These are phyloP conservation scores for Fusarium fujikuroi DNA, from an alignment of 2,329 filamentous ascomycete species.

Conservation along the genomic window DNA sequence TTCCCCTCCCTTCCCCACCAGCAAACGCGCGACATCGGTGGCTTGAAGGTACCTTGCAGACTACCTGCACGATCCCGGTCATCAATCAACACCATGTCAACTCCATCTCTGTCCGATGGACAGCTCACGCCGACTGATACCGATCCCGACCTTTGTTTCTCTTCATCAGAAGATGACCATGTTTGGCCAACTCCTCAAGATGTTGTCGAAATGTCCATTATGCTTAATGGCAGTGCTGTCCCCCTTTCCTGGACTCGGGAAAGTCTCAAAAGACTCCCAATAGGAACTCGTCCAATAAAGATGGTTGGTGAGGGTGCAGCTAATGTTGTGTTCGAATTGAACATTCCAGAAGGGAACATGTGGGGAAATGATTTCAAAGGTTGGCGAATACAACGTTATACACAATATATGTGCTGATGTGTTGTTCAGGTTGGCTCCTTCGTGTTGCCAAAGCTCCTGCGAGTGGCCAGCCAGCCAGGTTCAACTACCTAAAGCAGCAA, in stretches of 20 bases:
- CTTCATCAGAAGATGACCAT: conserved; percentile 38
- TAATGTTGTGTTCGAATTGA: conserved; percentile 77
- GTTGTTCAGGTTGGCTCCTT: conserved; percentile 49
- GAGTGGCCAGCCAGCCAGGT: conserved; percentile 46
- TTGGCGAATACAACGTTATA: conserved; percentile 40
- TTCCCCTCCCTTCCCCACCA: conserved; percentile 14
- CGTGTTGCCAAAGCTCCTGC: conserved; percentile 53
- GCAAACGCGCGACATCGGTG: conserved; percentile 41
- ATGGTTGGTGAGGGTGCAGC: conserved; percentile 77
- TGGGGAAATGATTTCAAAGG: conserved; percentile 49
- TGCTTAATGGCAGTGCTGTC: conserved; percentile 41
- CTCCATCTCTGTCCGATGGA: conserved; percentile 44
- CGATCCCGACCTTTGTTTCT: conserved; percentile 41
- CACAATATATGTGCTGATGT: conserved; percentile 24
- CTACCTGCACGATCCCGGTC: conserved; percentile 41
- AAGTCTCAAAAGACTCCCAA: conserved; percentile 49
- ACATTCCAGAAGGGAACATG: conserved; percentile 50
- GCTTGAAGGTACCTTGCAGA: conserved; percentile 44
- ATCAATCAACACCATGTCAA: conserved; percentile 43
- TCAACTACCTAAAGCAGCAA: conserved; percentile 53
- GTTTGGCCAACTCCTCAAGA: conserved; percentile 44
- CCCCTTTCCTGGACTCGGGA: conserved; percentile 42
- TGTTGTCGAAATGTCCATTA: conserved; percentile 44
- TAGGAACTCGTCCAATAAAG: conserved; percentile 49
- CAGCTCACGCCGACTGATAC: conserved; percentile 44